A percentile compares a stretch with the other conserved stretches of the same genome.
phyloP scores from a whole-genome alignment of 345 rosid genomes.

The Heritiera littoralis region DNA sequence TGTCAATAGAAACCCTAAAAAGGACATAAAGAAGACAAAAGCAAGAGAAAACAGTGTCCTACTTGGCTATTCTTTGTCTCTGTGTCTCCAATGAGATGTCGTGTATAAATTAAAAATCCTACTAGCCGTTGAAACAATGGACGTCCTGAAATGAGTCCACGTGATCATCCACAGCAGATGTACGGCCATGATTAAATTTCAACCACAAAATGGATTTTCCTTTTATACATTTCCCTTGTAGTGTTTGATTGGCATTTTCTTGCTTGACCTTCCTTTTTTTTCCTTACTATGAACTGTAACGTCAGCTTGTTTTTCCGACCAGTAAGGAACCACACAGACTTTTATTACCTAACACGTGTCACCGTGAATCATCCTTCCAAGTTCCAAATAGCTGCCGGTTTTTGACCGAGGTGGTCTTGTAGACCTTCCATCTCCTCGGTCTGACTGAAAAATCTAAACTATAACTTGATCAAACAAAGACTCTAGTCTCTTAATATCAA shows the following conservation, averaged over 20 bases:
- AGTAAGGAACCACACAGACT: background rate
- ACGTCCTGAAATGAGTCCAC: background rate
- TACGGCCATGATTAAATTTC: conserved; percentile 5
- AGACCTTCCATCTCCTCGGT: too few species aligned
- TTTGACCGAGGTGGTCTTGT: too few species aligned
- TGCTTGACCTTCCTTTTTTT: background rate
- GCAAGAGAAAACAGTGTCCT: background rate
- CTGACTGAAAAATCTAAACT: too few species aligned
- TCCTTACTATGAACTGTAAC: background rate
- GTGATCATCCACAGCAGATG: background rate
- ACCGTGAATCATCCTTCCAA: background rate
- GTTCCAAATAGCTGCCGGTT: too few species aligned
- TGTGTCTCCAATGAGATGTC: background rate
- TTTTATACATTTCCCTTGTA: too few species aligned
- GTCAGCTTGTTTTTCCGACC: background rate
- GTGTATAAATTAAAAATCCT: background rate
- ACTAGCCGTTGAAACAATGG: background rate
- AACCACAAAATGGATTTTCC: too few species aligned
- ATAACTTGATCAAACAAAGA: too few species aligned
- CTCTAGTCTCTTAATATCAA: too few species aligned
- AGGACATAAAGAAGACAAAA: background rate
- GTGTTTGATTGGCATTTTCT: too few species aligned
- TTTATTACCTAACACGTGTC: background rate
- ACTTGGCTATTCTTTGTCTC: background rate
- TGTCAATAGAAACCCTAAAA: background rate